Conservation (phyloP, 1,139 yeast species). For the Blastobotrys petasosporus region DNA sequence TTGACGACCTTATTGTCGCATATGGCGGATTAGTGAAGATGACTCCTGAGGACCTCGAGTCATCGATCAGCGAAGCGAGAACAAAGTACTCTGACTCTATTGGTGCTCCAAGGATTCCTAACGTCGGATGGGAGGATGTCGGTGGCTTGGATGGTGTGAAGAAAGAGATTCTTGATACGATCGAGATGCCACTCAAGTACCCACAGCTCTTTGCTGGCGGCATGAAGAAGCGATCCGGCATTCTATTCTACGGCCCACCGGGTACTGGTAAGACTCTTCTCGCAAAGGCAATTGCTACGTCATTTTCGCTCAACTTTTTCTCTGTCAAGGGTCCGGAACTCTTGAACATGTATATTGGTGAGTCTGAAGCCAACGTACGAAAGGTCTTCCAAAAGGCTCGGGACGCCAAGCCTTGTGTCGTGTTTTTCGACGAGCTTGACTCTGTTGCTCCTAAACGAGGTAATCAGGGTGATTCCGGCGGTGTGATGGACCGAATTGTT, state of each 20-base stretch:
- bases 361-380: conserved; percentile 94
- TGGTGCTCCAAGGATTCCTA: conserved; percentile 95
- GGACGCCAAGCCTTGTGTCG: conserved; percentile 96
- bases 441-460: conserved; percentile 98
- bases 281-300: conserved; percentile 95
- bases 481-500: conserved; percentile 97
- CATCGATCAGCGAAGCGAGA: conserved; percentile 75
- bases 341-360: conserved; percentile 96
- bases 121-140: conserved; percentile 92
- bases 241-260: conserved; percentile 94
- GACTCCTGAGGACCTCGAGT: conserved; percentile 59
- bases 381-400: conserved; percentile 89
- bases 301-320: conserved; percentile 86
- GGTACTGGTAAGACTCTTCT: conserved; percentile 95
- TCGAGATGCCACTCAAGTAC: conserved; percentile 89
- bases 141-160: conserved; percentile 88
- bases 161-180: conserved; percentile 88
- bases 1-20: conserved; percentile 26
- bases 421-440: conserved; percentile 93
- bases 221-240: conserved; percentile 88
- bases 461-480: conserved; percentile 97
- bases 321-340: conserved; percentile 96
- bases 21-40: conserved; percentile 47
- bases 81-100: conserved; percentile 87
- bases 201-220: conserved; percentile 87